Evolutionary conservation across 805 yeast genomes (phyloP).

Genomic region (Myxozyma sirexii): DNA sequence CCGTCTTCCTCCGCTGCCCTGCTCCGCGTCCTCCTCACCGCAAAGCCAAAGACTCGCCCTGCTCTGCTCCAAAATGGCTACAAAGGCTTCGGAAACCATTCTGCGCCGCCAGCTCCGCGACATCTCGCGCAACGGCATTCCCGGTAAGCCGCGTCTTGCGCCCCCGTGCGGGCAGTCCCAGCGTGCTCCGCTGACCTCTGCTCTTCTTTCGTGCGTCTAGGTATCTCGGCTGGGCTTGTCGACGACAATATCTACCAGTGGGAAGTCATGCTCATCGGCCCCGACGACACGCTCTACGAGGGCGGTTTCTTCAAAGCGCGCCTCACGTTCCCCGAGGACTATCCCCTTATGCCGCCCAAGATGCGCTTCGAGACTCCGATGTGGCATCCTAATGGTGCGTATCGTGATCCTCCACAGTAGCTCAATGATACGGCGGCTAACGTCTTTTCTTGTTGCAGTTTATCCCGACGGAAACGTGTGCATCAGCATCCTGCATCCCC

Average conservation of each 20-base stretch:
- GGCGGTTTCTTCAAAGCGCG: constrained; percentile 73
- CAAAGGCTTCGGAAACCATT: constrained; percentile 27
- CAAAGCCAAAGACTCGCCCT: neutral
- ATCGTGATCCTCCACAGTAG: neutral
- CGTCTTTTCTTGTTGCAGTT: constrained; percentile 49
- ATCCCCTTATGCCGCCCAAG: constrained; percentile 71
- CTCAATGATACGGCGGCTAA: too few species aligned
- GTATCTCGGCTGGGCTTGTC: constrained; percentile 81
- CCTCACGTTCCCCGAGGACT: constrained; percentile 64
- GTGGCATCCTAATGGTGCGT: constrained; percentile 70
- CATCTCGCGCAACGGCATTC: constrained; percentile 30
- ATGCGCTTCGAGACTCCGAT: constrained; percentile 69
- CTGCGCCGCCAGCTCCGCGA: constrained; percentile 33
- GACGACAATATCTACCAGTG: constrained; percentile 54
- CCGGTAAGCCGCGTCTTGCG: constrained; percentile 14
- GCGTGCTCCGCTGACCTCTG: neutral
- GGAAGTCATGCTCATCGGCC: constrained; percentile 75
- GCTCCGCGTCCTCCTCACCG: neutral
- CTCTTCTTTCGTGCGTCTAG: constrained; percentile 39
- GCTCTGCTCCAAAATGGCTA: constrained; percentile 11
- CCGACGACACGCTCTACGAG: constrained; percentile 70
- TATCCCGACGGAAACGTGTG: constrained; percentile 86
- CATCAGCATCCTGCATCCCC: constrained; percentile 81
- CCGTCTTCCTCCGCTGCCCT: neutral
- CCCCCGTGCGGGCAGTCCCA: neutral